phyloP scores from a whole-genome alignment of 176 grass and related monocot species.

The Lolium multiflorum region DNA sequence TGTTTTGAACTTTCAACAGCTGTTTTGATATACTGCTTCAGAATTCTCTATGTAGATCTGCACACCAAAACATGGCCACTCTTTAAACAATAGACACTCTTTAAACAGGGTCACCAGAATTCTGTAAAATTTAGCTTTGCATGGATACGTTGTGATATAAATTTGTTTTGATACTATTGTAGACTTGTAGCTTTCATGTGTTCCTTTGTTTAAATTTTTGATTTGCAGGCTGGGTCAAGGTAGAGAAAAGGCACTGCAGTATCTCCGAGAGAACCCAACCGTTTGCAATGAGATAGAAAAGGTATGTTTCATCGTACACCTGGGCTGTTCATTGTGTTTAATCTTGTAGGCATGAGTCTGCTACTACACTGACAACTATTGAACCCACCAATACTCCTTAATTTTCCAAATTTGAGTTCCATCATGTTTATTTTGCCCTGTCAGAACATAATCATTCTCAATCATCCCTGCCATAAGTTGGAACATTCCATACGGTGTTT shows the following conservation, averaged over 20 bases:
- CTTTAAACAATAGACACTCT: neutral
- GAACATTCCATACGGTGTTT: neutral
- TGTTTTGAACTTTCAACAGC: neutral
- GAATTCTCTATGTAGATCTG: neutral
- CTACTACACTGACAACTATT: slow-evolving; percentile 8
- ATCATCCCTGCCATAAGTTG: neutral
- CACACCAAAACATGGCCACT: neutral
- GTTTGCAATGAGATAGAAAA: slow-evolving; percentile 88
- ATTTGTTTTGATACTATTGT: neutral
- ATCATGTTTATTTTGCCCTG: neutral
- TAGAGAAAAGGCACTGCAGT: slow-evolving; percentile 89
- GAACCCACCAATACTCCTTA: neutral
- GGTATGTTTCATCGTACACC: slow-evolving; percentile 46
- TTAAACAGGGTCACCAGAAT: too few species aligned
- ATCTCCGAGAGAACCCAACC: slow-evolving; percentile 74
- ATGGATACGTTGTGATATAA: neutral
- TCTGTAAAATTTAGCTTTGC: neutral
- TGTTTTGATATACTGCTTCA: neutral
- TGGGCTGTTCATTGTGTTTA: neutral
- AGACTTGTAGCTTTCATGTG: slow-evolving; percentile 12
- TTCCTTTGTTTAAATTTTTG: slow-evolving; percentile 3
- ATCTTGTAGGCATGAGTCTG: neutral
- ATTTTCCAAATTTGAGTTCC: neutral
- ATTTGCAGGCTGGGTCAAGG: slow-evolving; percentile 81
- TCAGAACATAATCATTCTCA: neutral